phyloP scores from a whole-genome alignment of 306 rosid species.

The Medicago lupulina region DNA sequence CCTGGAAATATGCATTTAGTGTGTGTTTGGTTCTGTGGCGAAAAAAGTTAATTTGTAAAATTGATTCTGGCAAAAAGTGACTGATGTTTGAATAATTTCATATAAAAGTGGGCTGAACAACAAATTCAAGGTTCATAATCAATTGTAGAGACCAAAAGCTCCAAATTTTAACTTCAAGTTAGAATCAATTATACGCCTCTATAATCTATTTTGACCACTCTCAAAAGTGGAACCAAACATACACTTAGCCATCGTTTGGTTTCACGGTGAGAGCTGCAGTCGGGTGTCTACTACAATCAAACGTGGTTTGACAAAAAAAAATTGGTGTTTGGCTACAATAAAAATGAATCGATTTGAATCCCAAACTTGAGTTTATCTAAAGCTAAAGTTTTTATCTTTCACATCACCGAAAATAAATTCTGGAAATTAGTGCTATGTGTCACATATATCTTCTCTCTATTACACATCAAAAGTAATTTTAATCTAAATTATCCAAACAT shows the following conservation, averaged over 20 bases:
- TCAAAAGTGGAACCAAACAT: not conserved
- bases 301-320: no score
- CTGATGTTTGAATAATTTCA: not conserved
- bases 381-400: no score
- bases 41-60: not conserved
- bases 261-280: no score
- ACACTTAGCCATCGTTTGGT: not conserved
- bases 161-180: not conserved
- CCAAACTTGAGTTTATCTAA: no score
- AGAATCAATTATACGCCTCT: not conserved
- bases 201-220: not conserved
- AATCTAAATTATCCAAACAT: no score
- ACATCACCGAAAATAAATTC: no score
- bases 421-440: no score
- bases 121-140: not conserved
- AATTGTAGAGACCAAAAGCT: not conserved
- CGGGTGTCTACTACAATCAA: no score
- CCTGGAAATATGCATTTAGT: constrained; percentile 1
- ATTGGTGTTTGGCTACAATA: no score
- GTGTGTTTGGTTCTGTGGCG: not conserved
- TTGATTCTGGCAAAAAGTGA: not conserved
- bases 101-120: not conserved
- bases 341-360: no score
- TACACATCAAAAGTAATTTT: no score
- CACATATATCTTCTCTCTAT: no score